These are phyloP conservation scores for Syncephalastrum racemosum DNA, from an alignment of 371 early-diverging fungal genomes.

Conservation along the genomic window DNA sequence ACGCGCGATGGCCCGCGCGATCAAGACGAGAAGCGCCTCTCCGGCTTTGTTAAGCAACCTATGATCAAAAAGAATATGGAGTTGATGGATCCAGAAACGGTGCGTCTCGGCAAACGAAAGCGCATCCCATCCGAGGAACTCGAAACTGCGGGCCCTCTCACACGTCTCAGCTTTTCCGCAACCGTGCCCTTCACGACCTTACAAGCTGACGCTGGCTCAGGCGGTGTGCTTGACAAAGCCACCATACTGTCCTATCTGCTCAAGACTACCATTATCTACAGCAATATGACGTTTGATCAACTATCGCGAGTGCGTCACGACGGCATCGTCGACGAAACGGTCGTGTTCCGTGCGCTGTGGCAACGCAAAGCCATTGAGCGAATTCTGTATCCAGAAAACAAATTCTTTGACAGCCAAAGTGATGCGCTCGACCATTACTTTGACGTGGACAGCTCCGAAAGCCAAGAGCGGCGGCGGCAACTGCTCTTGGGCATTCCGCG, in stretches of 20 bases:
- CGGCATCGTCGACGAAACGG: constrained; percentile 47
- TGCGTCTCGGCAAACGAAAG: constrained; percentile 33
- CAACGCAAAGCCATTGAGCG: constrained; percentile 47
- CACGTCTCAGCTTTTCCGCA: constrained; percentile 39
- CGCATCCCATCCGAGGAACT: constrained; percentile 42
- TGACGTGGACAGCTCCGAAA: constrained; percentile 38
- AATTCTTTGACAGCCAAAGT: neutral
- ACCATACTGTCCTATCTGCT: constrained; percentile 43
- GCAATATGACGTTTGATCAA: constrained; percentile 54
- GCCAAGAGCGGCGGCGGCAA: constrained; percentile 30
- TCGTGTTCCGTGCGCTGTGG: constrained; percentile 53
- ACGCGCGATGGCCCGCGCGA: constrained; percentile 40
- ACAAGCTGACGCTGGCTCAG: constrained; percentile 39
- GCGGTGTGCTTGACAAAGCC: constrained; percentile 48
- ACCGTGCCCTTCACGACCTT: constrained; percentile 42
- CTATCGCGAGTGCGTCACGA: constrained; percentile 41
- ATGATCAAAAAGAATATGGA: neutral
- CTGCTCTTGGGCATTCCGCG: constrained; percentile 37
- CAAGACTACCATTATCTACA: constrained; percentile 41
- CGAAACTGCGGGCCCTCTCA: neutral
- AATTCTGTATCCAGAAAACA: constrained; percentile 24
- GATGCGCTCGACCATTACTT: constrained; percentile 42
- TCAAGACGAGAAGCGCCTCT: constrained; percentile 39
- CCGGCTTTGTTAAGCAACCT: constrained; percentile 32
- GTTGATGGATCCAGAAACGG: neutral